Evolutionary conservation across 1,284 basidiomycete species (phyloP), one percentile per base, ranked within the genome.

Genomic region (Rhizoctonia solani): DNA sequence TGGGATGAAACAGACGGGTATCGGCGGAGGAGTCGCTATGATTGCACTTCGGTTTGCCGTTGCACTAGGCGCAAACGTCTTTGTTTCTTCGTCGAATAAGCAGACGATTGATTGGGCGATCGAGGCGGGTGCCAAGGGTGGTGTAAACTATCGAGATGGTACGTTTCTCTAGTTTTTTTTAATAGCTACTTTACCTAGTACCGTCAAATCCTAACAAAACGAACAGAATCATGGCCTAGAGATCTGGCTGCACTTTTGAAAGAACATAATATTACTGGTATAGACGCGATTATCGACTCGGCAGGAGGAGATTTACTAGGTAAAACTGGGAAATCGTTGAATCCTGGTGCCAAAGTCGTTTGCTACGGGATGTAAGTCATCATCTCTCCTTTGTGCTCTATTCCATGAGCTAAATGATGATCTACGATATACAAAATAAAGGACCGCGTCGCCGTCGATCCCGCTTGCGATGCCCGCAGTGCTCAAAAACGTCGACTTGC

Each of bases 271-370:
- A 53, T 46, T 6, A 53, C 76, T 0, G 75, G 77, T 52, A 79
- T 94, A 32, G 87, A 89, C 72, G 81, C 83, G n/a, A 86, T 94
- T 11, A 84, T 95, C 72, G 93, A 95, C 75, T 88, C 88, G 4
- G 90, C 84, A 1, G 93, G 92, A 3, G 92, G 89, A 1, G 85
- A 90, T 66, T 87, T 95, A 70, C 80, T 87, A 74, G 78, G 74
- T n/a, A 82, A 83, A 71, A 80, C 84, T 1, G 77, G 81, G 6
- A 84, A 80, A 59, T 74, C 87, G 2, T 79, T 94, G n/a, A 88
- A 85, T 71, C 75, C 78, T 39, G 91, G 92, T 4, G 93, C 89
- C 0, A 81, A 78, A 58, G 81, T 93, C n/a, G 87, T 91, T 27
- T 84, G 86, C 72, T 91, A 88, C 73, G 89, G 89, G 70, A 90